Evolutionary conservation across 1,284 basidiomycete species (phyloP).

Genomic region (Ustilago shanxiensis): DNA sequence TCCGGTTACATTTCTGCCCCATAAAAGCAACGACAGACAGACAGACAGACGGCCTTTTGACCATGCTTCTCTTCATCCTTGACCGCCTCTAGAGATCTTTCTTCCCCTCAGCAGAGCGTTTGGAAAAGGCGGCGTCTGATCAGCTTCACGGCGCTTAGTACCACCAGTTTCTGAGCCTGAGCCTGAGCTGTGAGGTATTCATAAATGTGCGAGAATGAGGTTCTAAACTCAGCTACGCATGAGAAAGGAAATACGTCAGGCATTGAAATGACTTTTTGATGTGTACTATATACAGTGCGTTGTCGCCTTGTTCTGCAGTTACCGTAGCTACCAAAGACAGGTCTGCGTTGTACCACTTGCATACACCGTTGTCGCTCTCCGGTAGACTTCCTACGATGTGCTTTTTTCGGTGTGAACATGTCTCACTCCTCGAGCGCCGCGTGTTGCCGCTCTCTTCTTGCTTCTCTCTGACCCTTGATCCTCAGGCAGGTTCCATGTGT

Average conservation of each 20-base stretch:
- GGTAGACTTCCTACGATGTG: not conserved
- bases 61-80: too few species aligned
- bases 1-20: slow-evolving; percentile 3
- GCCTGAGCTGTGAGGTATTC: too few species aligned
- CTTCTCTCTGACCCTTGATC: not conserved
- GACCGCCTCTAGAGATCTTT: too few species aligned
- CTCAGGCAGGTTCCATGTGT: not conserved
- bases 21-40: not conserved
- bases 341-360: not conserved
- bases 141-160: too few species aligned
- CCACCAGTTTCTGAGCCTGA: too few species aligned
- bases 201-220: not conserved
- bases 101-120: too few species aligned
- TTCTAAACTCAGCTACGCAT: slow-evolving; percentile 19
- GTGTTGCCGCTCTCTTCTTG: slow-evolving; percentile 8
- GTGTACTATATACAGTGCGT: slow-evolving; percentile 6
- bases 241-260: slow-evolving; percentile 16
- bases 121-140: too few species aligned
- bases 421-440: slow-evolving; percentile 8
- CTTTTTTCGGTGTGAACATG: not conserved
- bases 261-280: not conserved
- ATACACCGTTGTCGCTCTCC: slow-evolving; percentile 1
- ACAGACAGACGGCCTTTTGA: too few species aligned
- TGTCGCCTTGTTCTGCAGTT: slow-evolving; percentile 4
- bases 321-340: not conserved